Conservation (phyloP, 768 basidiomycete genomes). For the Pilatotrama ljubarskyi region DNA sequence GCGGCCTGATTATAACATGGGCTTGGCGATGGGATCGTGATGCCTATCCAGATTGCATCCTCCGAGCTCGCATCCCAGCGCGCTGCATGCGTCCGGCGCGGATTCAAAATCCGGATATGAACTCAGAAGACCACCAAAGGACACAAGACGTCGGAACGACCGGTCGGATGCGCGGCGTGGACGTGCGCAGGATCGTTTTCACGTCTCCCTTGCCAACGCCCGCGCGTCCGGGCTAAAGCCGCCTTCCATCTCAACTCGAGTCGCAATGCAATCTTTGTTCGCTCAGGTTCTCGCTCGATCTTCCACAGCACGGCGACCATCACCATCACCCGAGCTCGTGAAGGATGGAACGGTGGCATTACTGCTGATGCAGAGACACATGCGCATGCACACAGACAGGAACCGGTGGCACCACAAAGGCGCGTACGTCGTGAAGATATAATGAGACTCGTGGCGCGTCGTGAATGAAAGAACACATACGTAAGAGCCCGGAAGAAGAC, state of each 20-base stretch:
- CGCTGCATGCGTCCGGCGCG: background rate
- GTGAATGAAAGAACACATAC: constrained; percentile 10
- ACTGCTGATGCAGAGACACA: background rate
- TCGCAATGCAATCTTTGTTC: constrained; percentile 60
- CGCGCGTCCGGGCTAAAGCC: background rate
- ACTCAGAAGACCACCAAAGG: background rate
- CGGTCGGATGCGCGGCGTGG: background rate
- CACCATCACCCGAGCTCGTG: too few species aligned
- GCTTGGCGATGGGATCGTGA: background rate
- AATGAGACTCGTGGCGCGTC: constrained; percentile 8
- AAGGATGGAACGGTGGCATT: too few species aligned
- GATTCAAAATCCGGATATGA: background rate
- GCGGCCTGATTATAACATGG: background rate
- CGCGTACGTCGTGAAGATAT: constrained; percentile 12
- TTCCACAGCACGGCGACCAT: background rate
- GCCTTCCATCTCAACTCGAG: constrained; percentile 65
- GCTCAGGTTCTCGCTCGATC: constrained; percentile 16
- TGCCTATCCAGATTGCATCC: constrained; percentile 5
- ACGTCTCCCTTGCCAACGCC: background rate
- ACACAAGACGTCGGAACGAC: background rate
- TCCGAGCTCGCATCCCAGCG: background rate
- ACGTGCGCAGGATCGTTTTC: background rate
- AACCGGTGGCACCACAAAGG: background rate
- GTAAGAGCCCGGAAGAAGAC: constrained; percentile 2
- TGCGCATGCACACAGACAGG: background rate